A percentile compares a stretch with the other conserved stretches of the same genome.
Evolutionary conservation across 2,329 filamentous ascomycete genomes (phyloP).

Genomic region (Trichoderma citrinoviride): DNA sequence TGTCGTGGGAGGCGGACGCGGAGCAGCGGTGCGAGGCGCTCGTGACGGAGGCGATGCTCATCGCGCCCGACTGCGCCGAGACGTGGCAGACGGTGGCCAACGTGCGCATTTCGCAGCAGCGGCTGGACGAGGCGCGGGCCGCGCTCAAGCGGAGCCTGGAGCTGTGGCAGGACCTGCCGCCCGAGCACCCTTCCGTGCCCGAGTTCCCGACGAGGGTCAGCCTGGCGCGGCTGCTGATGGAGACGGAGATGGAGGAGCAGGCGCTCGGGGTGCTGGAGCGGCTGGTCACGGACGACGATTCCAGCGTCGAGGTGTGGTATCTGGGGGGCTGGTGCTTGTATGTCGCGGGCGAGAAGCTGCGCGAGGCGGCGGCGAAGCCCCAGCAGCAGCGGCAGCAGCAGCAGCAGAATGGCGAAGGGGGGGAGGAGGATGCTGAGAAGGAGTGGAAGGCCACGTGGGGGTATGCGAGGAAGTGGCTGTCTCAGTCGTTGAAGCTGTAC

Average conservation of each 20-base stretch:
- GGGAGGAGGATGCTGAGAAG: slow-evolving; percentile 38
- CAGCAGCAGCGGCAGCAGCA: too few species aligned
- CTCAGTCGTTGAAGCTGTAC: slow-evolving; percentile 78
- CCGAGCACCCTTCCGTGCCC: slow-evolving; percentile 69
- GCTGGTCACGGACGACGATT: slow-evolving; percentile 83
- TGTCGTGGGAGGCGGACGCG: slow-evolving; percentile 89
- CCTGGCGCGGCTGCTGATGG: slow-evolving; percentile 81
- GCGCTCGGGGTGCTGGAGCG: slow-evolving; percentile 83
- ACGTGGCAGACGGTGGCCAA: slow-evolving; percentile 95
- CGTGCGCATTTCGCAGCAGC: slow-evolving; percentile 83
- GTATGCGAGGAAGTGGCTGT: slow-evolving; percentile 78
- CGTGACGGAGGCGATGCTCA: slow-evolving; percentile 84
- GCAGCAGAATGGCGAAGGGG: slow-evolving; percentile 31
- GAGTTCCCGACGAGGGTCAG: slow-evolving; percentile 85
- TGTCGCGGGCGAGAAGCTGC: slow-evolving; percentile 68
- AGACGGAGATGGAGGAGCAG: slow-evolving; percentile 80
- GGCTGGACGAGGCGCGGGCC: slow-evolving; percentile 73
- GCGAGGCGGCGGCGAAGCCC: slow-evolving; percentile 36
- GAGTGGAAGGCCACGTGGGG: slow-evolving; percentile 63
- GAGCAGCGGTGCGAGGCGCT: slow-evolving; percentile 84
- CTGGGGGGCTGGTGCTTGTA: slow-evolving; percentile 91
- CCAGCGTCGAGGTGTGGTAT: slow-evolving; percentile 96
- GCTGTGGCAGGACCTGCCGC: slow-evolving; percentile 76
- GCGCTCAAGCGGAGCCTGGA: slow-evolving; percentile 77
- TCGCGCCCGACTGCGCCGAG: slow-evolving; percentile 78